Evolutionary conservation across 371 early-diverging fungal genomes (phyloP), one percentile per base, ranked within the genome.

Genomic region (Chytridiales sp.): DNA sequence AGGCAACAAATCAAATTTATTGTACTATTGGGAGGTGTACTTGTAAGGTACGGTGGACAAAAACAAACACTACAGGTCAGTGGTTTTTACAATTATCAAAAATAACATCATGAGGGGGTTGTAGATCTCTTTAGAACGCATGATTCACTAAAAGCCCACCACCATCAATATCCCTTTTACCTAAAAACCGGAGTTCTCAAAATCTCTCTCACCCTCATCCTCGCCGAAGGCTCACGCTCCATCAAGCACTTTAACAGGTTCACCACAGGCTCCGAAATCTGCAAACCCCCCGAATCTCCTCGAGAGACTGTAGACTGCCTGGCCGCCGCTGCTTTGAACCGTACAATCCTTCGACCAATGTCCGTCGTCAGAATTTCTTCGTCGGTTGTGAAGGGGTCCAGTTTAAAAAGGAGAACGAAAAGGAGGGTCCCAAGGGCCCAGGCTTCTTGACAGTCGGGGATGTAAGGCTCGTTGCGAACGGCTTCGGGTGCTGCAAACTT

Each of bases 341-440:
- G 47, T 19, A 49, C 52, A 35, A 78, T 74, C 24, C 76, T 48
- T 11, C 49, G 29, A 0, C 29, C 44, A 38, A 79, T 70, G 43
- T 76, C 72, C 27, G 73, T 47, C 3, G 64, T 69, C 29, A 73
- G 11, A 21, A 75, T 71, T 50, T 76, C 79, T 0, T 73, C 68
- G 43, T 79, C 77, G 30, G 54, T 59, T 15, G 68, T 67, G 59
- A 76, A 79, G 19, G 79, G 79, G 53, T 79, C 79, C 60, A 75
- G 62, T 41, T 75, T 72, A 68, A 79, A 76, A 2, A 79, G 68
- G 11, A 76, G 59, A 4, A 79, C 74, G 62, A 71, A 79, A 21
- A 79, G 66, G 8, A 79, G 73, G 19, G 76, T 76, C n/a, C 79
- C 79, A 11, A 79, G 70, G 3, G 75, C 72, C 79, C 79, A 79